Base-by-base conservation (phyloP, 352 stramenopile genomes). In the Globisporangium acanthophoron region DNA sequence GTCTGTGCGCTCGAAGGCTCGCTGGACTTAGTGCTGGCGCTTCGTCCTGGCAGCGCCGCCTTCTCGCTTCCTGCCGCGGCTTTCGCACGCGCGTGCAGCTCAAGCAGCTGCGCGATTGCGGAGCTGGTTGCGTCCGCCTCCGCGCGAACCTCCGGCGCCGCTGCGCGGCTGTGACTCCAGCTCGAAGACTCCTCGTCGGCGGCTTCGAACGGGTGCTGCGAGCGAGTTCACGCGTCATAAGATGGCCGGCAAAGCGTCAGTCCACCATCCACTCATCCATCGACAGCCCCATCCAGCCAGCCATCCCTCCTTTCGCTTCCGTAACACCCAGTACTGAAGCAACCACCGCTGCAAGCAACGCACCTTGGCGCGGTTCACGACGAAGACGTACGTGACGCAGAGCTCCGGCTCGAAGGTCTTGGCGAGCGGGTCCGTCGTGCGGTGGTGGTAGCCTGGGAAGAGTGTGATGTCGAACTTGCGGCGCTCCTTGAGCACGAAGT, bases 361-460 rank as follows among this genome's bases (percentile, higher is more conserved):
- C 67, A 95, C 83, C 68, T 90, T 90, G 24, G 56, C 59, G 18
- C 85, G 80, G 65, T 95, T 87, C 29, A 93, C 83, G 52, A 96
- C 74, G 58, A 95, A 96, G 24, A 91, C 73, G 64, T 94, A 96
- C 13, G 84, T 94, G 59, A 80, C 71, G 59, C 87, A 95, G 3
- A 88, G 69, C 46, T 92, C 78, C 3, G 86, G 65, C 58, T 96
- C 85, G 51, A 94, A 95, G 47, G 71, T 76, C 66, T 94, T 94
- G 40, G 87, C 87, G 39, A 83, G 70, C 37, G 85, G 86, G 64
- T 95, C 84, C 5, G 87, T 96, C 51, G 87, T 96, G 37, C 85
- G 85, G 53, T 96, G 87, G n/a, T 78, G 65, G 65, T 96, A 96
- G 3, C 87, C 87, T 3, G 86, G 83, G 46, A 93, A 96, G 20